phyloP scores from a whole-genome alignment of 768 basidiomycete species.

The Termitomyces sp. region DNA sequence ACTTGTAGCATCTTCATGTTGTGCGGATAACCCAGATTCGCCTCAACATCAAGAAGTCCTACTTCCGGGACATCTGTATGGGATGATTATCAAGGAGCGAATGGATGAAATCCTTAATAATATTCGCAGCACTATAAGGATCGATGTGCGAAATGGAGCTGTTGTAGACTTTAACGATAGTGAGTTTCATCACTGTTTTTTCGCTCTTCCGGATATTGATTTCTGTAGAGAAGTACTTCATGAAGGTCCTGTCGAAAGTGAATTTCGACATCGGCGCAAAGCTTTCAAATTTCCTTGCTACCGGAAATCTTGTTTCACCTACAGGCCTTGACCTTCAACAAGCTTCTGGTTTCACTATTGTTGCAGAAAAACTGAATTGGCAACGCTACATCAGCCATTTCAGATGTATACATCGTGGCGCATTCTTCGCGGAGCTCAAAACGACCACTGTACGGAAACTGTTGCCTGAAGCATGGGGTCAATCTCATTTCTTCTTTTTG shows the following conservation, averaged over 20 bases:
- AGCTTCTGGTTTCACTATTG: conserved; percentile 97
- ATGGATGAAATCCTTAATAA: conserved; percentile 84
- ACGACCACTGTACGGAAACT: conserved; percentile 97
- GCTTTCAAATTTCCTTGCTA: conserved; percentile 92
- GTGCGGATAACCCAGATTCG: conserved; percentile 96
- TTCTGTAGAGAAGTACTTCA: conserved; percentile 70
- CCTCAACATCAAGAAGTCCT: conserved; percentile 98
- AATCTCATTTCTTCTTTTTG: conserved; percentile 13
- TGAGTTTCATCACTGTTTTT: conserved; percentile 30
- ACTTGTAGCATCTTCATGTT: conserved; percentile 84
- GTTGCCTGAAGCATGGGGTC: conserved; percentile 97
- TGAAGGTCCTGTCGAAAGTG: conserved; percentile 65
- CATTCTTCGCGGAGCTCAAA: conserved; percentile 98
- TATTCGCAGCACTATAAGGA: conserved; percentile 61
- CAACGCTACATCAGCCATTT: conserved; percentile 98
- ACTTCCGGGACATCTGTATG: conserved; percentile 86
- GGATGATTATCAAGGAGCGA: conserved; percentile 97
- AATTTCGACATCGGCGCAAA: conserved; percentile 92
- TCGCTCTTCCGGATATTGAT: background rate
- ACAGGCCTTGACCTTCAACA: conserved; percentile 96
- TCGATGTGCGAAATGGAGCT: conserved; percentile 73
- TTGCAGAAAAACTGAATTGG: conserved; percentile 99
- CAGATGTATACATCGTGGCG: conserved; percentile 96
- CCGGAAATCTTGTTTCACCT: conserved; percentile 92
- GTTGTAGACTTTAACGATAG: conserved; percentile 87